Evolutionary conservation across 2,329 filamentous ascomycete genomes (phyloP).

Genomic region (Lasiodiplodia theobromae): DNA sequence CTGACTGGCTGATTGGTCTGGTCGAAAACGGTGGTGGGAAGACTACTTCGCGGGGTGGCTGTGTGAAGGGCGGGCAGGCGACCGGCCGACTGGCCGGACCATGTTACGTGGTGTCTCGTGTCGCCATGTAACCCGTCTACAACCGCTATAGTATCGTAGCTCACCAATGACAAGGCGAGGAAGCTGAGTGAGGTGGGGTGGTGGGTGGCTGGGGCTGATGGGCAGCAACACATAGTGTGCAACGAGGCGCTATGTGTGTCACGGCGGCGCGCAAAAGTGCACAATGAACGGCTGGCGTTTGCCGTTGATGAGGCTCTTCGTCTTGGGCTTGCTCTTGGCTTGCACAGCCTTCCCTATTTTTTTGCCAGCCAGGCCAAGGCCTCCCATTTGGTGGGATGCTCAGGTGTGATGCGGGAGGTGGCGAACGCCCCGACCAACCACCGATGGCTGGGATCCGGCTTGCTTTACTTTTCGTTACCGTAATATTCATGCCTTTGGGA

Average conservation of each 20-base stretch:
- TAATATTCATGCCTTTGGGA: background rate
- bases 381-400: background rate
- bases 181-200: background rate
- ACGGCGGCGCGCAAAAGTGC: background rate
- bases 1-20: background rate
- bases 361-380: background rate
- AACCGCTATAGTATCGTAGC: background rate
- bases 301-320: slow-evolving; percentile 14
- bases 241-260: background rate
- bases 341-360: slow-evolving; percentile 2
- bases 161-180: background rate
- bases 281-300: background rate
- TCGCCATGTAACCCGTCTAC: background rate
- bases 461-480: background rate
- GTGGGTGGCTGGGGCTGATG: background rate
- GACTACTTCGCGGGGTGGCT: background rate
- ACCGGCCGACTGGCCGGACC: background rate
- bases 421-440: slow-evolving; percentile 2
- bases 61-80: background rate
- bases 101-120: background rate
- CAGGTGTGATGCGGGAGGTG: background rate
- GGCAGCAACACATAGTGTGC: background rate
- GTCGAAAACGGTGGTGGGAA: background rate
- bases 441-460: background rate
- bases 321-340: background rate